These are phyloP conservation scores for Fonsecaea nubica DNA, from an alignment of 2,329 filamentous ascomycete genomes.

Conservation along the genomic window DNA sequence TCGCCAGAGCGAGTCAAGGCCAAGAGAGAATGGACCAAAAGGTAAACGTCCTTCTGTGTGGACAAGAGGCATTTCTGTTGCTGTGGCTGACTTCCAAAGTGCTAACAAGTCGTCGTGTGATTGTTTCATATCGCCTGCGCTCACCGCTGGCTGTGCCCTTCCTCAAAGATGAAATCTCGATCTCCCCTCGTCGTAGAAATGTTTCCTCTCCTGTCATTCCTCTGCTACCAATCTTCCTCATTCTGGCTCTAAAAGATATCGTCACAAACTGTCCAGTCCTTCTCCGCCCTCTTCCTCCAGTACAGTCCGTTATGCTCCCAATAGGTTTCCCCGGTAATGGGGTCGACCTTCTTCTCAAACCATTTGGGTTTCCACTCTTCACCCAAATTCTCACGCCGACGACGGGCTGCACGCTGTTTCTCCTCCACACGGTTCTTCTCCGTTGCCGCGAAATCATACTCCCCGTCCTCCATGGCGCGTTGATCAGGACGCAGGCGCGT, in stretches of 20 bases:
- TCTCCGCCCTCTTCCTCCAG: slow-evolving; percentile 72
- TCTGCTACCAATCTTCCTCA: neutral
- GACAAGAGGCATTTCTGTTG: neutral
- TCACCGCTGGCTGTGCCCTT: neutral
- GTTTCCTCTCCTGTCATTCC: neutral
- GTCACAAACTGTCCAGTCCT: slow-evolving; percentile 73
- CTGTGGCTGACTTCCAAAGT: neutral
- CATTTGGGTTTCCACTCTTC: slow-evolving; percentile 84
- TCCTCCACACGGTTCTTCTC: slow-evolving; percentile 97
- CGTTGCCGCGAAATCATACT: slow-evolving; percentile 88
- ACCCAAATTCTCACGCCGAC: slow-evolving; percentile 75
- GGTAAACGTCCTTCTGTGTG: neutral
- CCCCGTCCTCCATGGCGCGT: slow-evolving; percentile 97
- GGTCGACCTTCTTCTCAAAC: slow-evolving; percentile 77
- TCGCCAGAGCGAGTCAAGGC: neutral
- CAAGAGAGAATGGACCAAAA: neutral
- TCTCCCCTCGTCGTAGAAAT: neutral
- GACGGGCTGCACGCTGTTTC: slow-evolving; percentile 78
- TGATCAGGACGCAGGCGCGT: slow-evolving; percentile 93
- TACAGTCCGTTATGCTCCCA: slow-evolving; percentile 91
- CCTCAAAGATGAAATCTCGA: neutral
- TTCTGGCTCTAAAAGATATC: slow-evolving; percentile 69
- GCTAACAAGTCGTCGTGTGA: neutral
- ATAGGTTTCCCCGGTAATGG: slow-evolving; percentile 83
- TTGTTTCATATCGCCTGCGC: neutral